Conservation (phyloP, 164 flowering plant genomes). For the Buxus sempervirens region DNA sequence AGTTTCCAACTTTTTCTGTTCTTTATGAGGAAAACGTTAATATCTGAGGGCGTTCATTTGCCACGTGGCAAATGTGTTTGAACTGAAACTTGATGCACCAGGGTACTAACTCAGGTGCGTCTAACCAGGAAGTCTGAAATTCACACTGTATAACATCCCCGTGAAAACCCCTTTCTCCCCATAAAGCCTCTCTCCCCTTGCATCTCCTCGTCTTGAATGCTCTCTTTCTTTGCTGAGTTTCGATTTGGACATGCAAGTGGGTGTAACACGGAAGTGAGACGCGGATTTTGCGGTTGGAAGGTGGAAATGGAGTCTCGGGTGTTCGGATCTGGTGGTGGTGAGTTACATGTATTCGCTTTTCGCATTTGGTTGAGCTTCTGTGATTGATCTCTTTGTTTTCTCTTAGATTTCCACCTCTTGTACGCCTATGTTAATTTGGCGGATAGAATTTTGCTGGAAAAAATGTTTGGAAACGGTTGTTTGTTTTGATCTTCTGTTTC, state of each 20-base stretch:
- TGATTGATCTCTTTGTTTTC: background rate
- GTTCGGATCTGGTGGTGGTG: constrained; percentile 9
- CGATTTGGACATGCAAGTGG: background rate
- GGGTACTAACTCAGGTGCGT: too few species aligned
- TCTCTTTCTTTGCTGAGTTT: background rate
- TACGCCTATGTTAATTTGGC: too few species aligned
- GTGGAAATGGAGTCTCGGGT: background rate
- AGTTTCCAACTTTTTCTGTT: too few species aligned
- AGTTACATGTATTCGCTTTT: background rate
- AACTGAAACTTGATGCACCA: too few species aligned
- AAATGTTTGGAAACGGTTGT: background rate
- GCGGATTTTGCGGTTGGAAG: background rate
- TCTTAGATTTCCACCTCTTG: too few species aligned
- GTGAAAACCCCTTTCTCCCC: background rate
- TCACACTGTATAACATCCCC: too few species aligned
- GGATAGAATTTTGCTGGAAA: too few species aligned
- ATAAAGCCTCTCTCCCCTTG: background rate
- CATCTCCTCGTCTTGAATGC: background rate
- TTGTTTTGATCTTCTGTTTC: background rate
- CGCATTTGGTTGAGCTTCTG: background rate
- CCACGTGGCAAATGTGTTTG: too few species aligned
- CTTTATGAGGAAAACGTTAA: too few species aligned
- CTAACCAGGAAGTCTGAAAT: background rate
- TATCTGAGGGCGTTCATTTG: too few species aligned
- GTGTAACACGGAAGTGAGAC: too few species aligned